Evolutionary conservation across 2,329 filamentous ascomycete species (phyloP), one percentile per base, ranked within the genome.

Genomic region (Penicillium sp.): DNA sequence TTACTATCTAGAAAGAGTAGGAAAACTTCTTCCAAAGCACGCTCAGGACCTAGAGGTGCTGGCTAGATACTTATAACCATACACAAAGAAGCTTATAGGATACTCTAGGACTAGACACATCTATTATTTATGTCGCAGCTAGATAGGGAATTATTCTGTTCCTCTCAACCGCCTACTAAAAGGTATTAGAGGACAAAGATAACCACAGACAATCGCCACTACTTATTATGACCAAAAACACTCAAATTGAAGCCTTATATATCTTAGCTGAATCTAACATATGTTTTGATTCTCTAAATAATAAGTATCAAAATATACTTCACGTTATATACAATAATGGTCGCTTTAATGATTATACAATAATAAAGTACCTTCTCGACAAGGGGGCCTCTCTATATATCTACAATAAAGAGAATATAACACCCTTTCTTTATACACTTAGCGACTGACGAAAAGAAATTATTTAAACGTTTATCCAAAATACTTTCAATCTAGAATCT

Each of bases 371-470:
- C 27, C 34, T 55, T 6, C 32, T 52, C 44, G 33, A 52, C 27
- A 44, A 29, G 30, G 54, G 56, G n/a, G 51, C 34, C 26, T 54
- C 51, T 27, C 46, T 29, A 51, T 49, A 46, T 36, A 32, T 33
- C 26, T 48, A 41, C 30, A 39, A 55, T 49, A 36, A 49, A n/a
- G 21, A 54, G 24, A 57, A 59, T 29, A 57, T 59, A 46, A 57
- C 49, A 46, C 49, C 56, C 24, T 54, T 59, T 13, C 43, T 59
- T 21, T 59, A 57, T 33, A 43, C 54, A 23, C 12, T 55, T 41
- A 32, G 34, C 10, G 39, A 55, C 32, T 7, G 18, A 32, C 21
- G 36, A 18, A 30, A 42, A 41, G 33, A 45, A 40, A 21, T 57
- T 41, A 43, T 20, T 26, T 43, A 37, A 54, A 17, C 27, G 18